A percentile compares a stretch with the other conserved stretches of the same genome.
These are phyloP conservation scores for Gymnopus androsaceus DNA, from an alignment of 1,284 basidiomycete genomes.

Conservation along the genomic window DNA sequence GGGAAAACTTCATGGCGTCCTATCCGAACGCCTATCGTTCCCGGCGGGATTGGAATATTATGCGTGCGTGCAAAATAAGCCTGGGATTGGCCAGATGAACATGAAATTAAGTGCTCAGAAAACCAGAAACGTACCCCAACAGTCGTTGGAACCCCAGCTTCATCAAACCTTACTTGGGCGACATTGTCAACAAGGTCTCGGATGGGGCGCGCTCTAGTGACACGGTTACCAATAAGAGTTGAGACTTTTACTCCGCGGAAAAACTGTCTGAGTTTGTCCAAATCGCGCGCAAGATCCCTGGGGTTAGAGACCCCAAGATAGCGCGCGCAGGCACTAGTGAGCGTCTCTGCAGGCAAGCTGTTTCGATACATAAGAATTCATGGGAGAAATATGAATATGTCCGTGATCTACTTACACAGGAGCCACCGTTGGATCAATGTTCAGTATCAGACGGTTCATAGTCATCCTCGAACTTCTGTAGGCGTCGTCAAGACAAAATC, in stretches of 20 bases:
- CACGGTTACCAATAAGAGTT: conserved; percentile 23
- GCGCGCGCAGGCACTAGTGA: too few relatives aligned
- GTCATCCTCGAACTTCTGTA: conserved; percentile 40
- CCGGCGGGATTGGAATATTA: conserved; percentile 24
- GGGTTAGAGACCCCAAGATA: neutral
- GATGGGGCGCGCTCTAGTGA: conserved; percentile 27
- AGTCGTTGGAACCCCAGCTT: conserved; percentile 28
- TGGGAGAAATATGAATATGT: too few relatives aligned
- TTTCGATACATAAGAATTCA: too few relatives aligned
- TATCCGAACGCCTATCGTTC: conserved; percentile 30
- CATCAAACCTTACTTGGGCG: conserved; percentile 34
- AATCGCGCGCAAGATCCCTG: neutral
- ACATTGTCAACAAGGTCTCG: conserved; percentile 35
- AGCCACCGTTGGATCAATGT: conserved; percentile 42
- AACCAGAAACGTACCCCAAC: conserved; percentile 27
- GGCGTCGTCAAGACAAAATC: neutral
- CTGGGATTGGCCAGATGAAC: conserved; percentile 19
- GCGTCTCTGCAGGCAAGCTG: too few relatives aligned
- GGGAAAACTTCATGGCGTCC: conserved; percentile 31
- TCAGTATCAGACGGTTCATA: conserved; percentile 36
- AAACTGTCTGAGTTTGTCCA: conserved; percentile 28
- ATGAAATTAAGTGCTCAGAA: neutral
- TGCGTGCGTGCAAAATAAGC: conserved; percentile 32
- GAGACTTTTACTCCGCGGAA: conserved; percentile 33
- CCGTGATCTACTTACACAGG: conserved; percentile 40